Evolutionary conservation across 78 protist genomes (phyloP).

Genomic region (Salpingoeca rosetta): DNA sequence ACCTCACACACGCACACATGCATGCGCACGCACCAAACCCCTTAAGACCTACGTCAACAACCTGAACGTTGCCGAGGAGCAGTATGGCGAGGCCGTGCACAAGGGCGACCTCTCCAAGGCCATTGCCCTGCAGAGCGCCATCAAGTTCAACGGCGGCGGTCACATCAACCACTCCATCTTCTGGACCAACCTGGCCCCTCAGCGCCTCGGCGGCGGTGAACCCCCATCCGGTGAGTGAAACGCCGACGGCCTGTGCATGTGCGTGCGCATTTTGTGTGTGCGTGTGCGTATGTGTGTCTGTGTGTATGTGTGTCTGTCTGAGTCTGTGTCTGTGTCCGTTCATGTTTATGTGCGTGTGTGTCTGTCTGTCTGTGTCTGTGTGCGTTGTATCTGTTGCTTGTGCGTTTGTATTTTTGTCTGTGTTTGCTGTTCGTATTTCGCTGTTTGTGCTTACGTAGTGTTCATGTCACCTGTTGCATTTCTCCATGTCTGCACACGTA

Average conservation of each 20-base stretch:
- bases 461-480: no score
- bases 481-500: no score
- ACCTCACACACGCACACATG: no score
- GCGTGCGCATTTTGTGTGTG: not conserved
- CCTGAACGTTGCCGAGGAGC: slow-evolving; percentile 65
- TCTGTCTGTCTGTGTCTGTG: no score
- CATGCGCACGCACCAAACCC: not conserved
- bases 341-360: no score
- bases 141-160: slow-evolving; percentile 88
- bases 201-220: slow-evolving; percentile 55
- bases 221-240: slow-evolving; percentile 31
- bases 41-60: slow-evolving; percentile 59
- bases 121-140: slow-evolving; percentile 67
- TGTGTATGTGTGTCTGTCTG: no score
- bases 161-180: slow-evolving; percentile 88
- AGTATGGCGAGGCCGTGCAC: slow-evolving; percentile 3
- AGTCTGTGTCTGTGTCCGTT: not conserved
- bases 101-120: slow-evolving; percentile 25
- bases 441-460: no score
- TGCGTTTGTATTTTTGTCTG: no score
- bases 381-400: no score
- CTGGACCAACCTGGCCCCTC: slow-evolving; percentile 83
- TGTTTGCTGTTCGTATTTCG: no score
- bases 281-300: no score
- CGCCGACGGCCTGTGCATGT: not conserved